These are phyloP conservation scores for Cyclostephanos invisitatus DNA, from an alignment of 108 stramenopile species.

Conservation along the genomic window DNA sequence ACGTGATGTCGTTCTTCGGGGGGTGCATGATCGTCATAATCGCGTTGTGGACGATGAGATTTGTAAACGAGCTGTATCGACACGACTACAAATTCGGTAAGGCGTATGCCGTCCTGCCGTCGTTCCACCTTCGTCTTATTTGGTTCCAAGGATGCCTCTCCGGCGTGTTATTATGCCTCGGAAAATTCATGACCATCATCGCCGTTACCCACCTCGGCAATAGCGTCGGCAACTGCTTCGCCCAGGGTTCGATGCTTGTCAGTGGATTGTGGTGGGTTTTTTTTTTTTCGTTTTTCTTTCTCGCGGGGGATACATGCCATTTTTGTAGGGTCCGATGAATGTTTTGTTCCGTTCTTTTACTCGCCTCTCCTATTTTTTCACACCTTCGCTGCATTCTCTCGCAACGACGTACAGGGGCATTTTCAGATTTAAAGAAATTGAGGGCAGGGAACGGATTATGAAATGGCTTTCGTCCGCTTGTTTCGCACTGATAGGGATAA, in stretches of 20 bases:
- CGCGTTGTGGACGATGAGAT: slow-evolving; percentile 48
- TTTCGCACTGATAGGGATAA: slow-evolving; percentile 31
- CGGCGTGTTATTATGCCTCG: slow-evolving; percentile 30
- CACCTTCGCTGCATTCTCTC: background rate
- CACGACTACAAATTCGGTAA: slow-evolving; percentile 15
- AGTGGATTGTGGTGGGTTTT: slow-evolving; percentile 36
- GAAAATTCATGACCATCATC: slow-evolving; percentile 42
- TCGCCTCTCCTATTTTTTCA: background rate
- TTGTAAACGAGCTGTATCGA: slow-evolving; percentile 25
- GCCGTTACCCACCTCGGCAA: slow-evolving; percentile 38
- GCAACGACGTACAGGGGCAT: slow-evolving; percentile 24
- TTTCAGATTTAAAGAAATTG: slow-evolving; percentile 40
- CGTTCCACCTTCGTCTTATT: slow-evolving; percentile 55
- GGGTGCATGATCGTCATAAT: slow-evolving; percentile 57
- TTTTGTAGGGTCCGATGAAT: too few relatives aligned
- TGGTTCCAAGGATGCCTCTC: slow-evolving; percentile 56
- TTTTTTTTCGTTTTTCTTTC: too few relatives aligned
- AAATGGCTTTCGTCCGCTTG: slow-evolving; percentile 32
- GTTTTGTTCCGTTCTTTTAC: too few relatives aligned
- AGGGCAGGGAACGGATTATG: slow-evolving; percentile 22
- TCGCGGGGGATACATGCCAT: too few relatives aligned
- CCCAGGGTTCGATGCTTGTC: slow-evolving; percentile 44
- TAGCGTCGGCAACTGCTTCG: slow-evolving; percentile 47
- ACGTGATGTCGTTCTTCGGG: slow-evolving; percentile 54
- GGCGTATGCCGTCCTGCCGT: slow-evolving; percentile 53